Conservation (phyloP, 1,284 basidiomycete species). For the Sanghuangporus sanghuang region DNA sequence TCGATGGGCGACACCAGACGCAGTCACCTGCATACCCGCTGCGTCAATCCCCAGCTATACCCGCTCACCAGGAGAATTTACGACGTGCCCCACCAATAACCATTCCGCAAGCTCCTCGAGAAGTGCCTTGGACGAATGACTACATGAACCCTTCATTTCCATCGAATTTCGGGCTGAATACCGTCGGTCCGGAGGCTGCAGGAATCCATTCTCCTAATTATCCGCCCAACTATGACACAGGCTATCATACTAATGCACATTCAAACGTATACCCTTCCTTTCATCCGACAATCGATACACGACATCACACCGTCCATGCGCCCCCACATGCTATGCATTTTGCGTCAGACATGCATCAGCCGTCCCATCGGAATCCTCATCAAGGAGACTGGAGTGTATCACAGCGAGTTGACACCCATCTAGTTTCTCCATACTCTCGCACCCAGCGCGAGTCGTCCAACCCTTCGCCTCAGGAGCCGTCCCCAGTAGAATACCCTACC, state of each 20-base stretch:
- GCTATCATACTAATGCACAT: constrained; percentile 9
- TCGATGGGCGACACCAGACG: constrained; percentile 49
- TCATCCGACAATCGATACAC: constrained; percentile 11
- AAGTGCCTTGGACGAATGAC: constrained; percentile 12
- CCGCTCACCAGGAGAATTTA: constrained; percentile 36
- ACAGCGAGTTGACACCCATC: constrained; percentile 13
- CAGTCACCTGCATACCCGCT: constrained; percentile 42
- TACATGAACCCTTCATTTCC: constrained; percentile 17
- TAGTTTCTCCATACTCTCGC: constrained; percentile 18
- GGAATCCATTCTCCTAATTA: constrained; percentile 14
- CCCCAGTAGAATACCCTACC: constrained; percentile 47
- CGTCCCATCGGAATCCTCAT: constrained; percentile 8
- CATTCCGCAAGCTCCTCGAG: constrained; percentile 24
- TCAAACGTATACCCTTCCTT: constrained; percentile 10
- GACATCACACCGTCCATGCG: constrained; percentile 9
- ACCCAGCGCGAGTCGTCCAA: constrained; percentile 6
- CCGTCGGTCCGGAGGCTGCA: constrained; percentile 25
- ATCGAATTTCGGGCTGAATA: constrained; percentile 23
- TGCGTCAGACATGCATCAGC: constrained; percentile 9
- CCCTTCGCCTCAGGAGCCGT: constrained; percentile 29
- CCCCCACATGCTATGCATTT: constrained; percentile 11
- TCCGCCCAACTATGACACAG: constrained; percentile 10
- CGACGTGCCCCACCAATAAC: constrained; percentile 45
- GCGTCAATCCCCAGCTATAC: constrained; percentile 42
- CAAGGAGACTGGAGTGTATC: constrained; percentile 11